Evolutionary conservation across 1,139 yeast genomes (phyloP).

Genomic region (Sugiyamaella sp.): DNA sequence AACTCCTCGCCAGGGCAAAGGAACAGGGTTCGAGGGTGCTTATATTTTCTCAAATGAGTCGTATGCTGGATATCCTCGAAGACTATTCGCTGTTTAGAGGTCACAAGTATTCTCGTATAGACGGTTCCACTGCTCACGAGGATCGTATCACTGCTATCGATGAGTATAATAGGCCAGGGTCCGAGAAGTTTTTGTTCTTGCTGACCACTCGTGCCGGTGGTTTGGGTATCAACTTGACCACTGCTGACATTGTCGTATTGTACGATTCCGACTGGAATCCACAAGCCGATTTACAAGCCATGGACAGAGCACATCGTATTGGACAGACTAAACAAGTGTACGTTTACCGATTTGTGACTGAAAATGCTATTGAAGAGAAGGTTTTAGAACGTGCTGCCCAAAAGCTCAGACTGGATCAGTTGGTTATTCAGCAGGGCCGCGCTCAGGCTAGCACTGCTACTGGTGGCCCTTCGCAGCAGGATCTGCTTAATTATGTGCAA

Average conservation of each 20-base stretch:
- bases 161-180: conserved; percentile 81
- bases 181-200: conserved; percentile 80
- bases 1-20: conserved; percentile 70
- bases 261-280: conserved; percentile 99
- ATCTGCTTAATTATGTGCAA: conserved; percentile 90
- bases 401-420: conserved; percentile 85
- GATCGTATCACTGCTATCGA: conserved; percentile 93
- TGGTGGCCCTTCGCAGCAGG: conserved; percentile 71
- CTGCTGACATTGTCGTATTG: conserved; percentile 87
- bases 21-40: conserved; percentile 85
- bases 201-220: conserved; percentile 99
- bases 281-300: conserved; percentile 97
- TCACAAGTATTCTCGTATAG: conserved; percentile 87
- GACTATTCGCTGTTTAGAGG: conserved; percentile 88
- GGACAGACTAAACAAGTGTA: conserved; percentile 97
- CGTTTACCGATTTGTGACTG: conserved; percentile 90
- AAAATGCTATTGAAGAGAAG: conserved; percentile 94
- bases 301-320: conserved; percentile 98
- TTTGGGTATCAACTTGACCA: conserved; percentile 88
- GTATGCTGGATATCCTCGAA: conserved; percentile 86
- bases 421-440: conserved; percentile 95
- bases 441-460: conserved; percentile 45
- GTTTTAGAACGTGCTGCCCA: conserved; percentile 96
- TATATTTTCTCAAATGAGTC: conserved; percentile 93
- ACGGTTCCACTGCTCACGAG: conserved; percentile 93